Base-by-base conservation (phyloP, 257 asterid genomes). In the Haberlea rhodopensis region DNA sequence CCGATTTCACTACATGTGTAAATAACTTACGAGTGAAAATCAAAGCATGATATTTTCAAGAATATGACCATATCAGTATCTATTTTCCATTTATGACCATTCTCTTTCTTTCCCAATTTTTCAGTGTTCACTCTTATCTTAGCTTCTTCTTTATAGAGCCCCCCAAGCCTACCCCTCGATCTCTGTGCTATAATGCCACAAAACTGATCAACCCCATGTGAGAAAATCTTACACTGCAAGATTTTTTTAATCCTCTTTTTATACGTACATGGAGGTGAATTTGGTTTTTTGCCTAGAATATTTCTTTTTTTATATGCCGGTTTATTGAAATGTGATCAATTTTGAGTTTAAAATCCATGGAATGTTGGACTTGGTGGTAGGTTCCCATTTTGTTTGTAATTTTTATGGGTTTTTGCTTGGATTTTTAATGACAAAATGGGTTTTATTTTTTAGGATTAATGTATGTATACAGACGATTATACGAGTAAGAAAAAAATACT, bases 191-290 rank as follows among this genome's bases (percentile, higher is more conserved):
- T 64, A 45, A 52, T 82, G 75, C 61, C 78, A 31, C 43, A 31
- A 70, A 57, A 63, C 79, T 71, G 69, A 69, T 62, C 75, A 48
- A 32, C 67, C 79, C 83, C 88, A 83, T 85, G 95, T 90, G 88
- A 90, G 95, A 73, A 72, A 80, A 72, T 73, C 69, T 56, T 67
- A 49, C 19, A 34, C 45, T 46, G 40, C 18, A 16, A 4, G 1
- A 53, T 31, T 55, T 40, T 62, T 72, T 66, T 40, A 4, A 43
- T 8, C 25, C 54, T 23, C 63, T 60, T 9, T 74, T 62, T 43
- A 43, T 65, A 64, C 27, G n/a, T 55, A 68, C 59, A 67, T 66
- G 71, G 57, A 74, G 68, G 34, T 20, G 34, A 49, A 70, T 65
- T 46, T 13, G 46, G 13, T 45, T 59, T 22, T 26, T 56, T 20